phyloP scores from a whole-genome alignment of 805 yeast species.

The Saturnispora silvae region DNA sequence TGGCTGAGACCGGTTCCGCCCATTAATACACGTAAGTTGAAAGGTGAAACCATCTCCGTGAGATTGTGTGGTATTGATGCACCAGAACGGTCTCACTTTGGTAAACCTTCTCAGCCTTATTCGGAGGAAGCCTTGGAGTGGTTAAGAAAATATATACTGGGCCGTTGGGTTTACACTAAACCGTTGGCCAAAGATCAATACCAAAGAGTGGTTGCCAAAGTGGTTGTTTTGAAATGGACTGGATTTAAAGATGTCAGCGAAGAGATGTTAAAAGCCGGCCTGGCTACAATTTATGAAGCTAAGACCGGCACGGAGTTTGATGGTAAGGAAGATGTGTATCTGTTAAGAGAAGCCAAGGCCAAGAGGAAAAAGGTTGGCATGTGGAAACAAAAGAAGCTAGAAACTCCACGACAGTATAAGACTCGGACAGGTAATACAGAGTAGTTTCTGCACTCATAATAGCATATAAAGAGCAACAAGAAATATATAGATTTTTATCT shows the following conservation, averaged over 20 bases:
- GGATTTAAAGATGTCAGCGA: slow-evolving; percentile 75
- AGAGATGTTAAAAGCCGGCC: slow-evolving; percentile 76
- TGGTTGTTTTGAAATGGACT: slow-evolving; percentile 46
- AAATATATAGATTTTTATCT: no score
- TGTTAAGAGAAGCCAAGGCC: slow-evolving; percentile 51
- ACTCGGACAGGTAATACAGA: no score
- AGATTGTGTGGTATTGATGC: slow-evolving; percentile 93
- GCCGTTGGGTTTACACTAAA: slow-evolving; percentile 58
- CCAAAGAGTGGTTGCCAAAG: slow-evolving; percentile 76
- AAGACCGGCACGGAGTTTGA: slow-evolving; percentile 78
- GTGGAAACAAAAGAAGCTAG: slow-evolving; percentile 42
- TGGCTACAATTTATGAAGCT: slow-evolving; percentile 84
- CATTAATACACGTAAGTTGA: slow-evolving; percentile 35
- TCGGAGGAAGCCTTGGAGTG: slow-evolving; percentile 77
- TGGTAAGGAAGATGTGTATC: slow-evolving; percentile 52
- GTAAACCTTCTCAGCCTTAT: slow-evolving; percentile 82
- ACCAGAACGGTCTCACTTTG: slow-evolving; percentile 91
- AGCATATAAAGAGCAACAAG: neutral
- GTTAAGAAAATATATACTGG: slow-evolving; percentile 57
- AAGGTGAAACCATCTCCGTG: slow-evolving; percentile 64
- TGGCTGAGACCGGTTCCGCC: slow-evolving; percentile 68
- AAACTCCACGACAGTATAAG: slow-evolving; percentile 79
- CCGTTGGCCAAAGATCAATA: slow-evolving; percentile 84
- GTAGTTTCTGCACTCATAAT: no score
- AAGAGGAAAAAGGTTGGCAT: slow-evolving; percentile 49